Evolutionary conservation across 768 basidiomycete species (phyloP).

Genomic region (Chalciporus pseudorubinellus): DNA sequence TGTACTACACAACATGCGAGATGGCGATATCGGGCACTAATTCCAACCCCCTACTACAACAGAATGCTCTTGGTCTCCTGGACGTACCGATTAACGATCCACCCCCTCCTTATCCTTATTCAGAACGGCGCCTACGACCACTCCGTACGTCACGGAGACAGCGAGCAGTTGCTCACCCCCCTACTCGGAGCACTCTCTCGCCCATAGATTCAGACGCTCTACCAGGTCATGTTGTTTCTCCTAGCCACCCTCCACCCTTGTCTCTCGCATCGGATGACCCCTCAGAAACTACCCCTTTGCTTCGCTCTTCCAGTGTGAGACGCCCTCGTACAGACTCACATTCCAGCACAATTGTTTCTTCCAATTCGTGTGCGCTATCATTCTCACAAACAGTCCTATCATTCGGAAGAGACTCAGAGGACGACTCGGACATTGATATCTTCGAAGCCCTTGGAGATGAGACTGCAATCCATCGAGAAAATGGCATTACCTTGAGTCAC

Average conservation of each 20-base stretch:
- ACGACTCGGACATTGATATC: slow-evolving; percentile 39
- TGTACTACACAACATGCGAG: background rate
- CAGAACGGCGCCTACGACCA: slow-evolving; percentile 41
- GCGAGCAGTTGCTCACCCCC: slow-evolving; percentile 28
- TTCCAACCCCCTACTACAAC: background rate
- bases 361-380: slow-evolving; percentile 55
- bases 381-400: slow-evolving; percentile 68
- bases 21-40: slow-evolving; percentile 11
- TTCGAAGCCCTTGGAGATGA: slow-evolving; percentile 21
- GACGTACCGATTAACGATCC: slow-evolving; percentile 43
- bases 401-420: slow-evolving; percentile 57
- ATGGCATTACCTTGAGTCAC: background rate
- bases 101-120: slow-evolving; percentile 68
- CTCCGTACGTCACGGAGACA: slow-evolving; percentile 32
- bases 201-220: slow-evolving; percentile 38
- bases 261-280: slow-evolving; percentile 30
- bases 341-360: slow-evolving; percentile 48
- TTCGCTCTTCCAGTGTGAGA: slow-evolving; percentile 27
- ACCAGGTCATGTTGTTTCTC: slow-evolving; percentile 28
- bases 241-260: slow-evolving; percentile 22
- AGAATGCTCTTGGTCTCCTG: slow-evolving; percentile 7
- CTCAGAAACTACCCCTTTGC: slow-evolving; percentile 50
- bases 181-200: slow-evolving; percentile 27
- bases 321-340: slow-evolving; percentile 59
- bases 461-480: slow-evolving; percentile 23